Base-by-base conservation (phyloP, 495 filamentous ascomycete genomes). In the Geopyxis carbonaria region DNA sequence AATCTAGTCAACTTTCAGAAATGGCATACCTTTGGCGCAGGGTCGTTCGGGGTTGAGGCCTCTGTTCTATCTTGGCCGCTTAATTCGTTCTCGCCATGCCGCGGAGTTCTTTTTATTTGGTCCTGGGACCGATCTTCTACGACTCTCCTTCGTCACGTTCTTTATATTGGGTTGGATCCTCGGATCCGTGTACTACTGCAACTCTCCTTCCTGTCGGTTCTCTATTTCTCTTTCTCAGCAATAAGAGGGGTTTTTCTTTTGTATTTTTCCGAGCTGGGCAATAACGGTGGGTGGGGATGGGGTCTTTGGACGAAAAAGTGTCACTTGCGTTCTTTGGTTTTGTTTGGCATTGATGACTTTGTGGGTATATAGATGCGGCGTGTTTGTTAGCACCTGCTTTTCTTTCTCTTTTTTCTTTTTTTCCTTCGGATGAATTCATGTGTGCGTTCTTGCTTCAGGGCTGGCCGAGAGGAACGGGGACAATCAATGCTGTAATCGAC, bases 21-120 rank as follows among this genome's bases (percentile, higher is more conserved):
- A n/a, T n/a, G n/a, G n/a, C n/a, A n/a, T n/a, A n/a, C n/a, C n/a
- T n/a, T n/a, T n/a, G n/a, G n/a, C n/a, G n/a, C n/a, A n/a, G n/a
- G n/a, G n/a, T n/a, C n/a, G n/a, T n/a, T n/a, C n/a, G n/a, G 45
- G 34, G 44, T 32, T 20, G 27, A 46, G 32, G 22, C 34, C 36
- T 38, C 16, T 45, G 24, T 5, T 15, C 8, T 34, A 24, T 40
- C 16, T 33, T 33, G 18, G 6, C 11, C 14, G 31, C 5, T 14
- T 15, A 33, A 5, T 14, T 33, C n/a, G 11, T 33, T 7, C 7
- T 10, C 18, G n/a, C 18, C 6, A 15, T 33, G 31, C 31, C 5
- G 25, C 13, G 25, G 7, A 7, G 25, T 28, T 7, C 25, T 28
- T 28, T 28, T 28, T 13, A 28, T 7, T 13, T 13, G 7, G 7